Base-by-base conservation (phyloP, 306 rosid species). In the Glycyrrhiza uralensis region DNA sequence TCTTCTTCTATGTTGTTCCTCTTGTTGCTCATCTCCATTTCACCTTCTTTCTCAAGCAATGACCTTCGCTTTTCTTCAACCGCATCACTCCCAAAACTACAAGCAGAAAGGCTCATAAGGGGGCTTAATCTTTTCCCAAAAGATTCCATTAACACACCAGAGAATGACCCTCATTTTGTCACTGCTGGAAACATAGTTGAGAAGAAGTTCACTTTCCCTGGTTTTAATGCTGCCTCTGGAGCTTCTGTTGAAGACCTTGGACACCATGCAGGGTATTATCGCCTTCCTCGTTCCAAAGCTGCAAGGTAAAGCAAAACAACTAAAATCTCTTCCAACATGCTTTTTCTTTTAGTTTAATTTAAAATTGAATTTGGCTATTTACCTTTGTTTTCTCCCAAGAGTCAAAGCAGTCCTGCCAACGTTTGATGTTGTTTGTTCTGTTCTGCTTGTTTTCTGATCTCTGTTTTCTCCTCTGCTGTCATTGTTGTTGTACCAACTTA, bases 211-310 rank as follows among this genome's bases (percentile, higher is more conserved):
- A 69, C 17, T 49, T 87, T 95, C 70, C 96, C 96, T 30, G 33
- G 50, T 50, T 73, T 86, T 85, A 0, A 82, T 59, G 59, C 32
- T 69, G 65, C 61, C 38, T 57, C 81, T 60, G 81, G 77, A 8
- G 71, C 92, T 62, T 86, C 93, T 47, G 81, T 84, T 72, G 26
- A 81, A 84, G 96, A 94, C 1, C 83, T 89, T 49, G 97, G 93
- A 29, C 99, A 94, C 78, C 92, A 88, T 80, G 97, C 99, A 20
- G 99, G 99, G 5, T 95, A 91, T 50, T 91, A 88, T 70, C 33
- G 62, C 11, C 97, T 95, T 81, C 96, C 95, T 22, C 83, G 72
- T 65, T 79, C 97, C 47, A 83, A 89, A 68, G 87, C 93, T 29
- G 97, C 99, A 73, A 91, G 97, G 97, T 94, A 86, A 19, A 33